phyloP scores from a whole-genome alignment of 805 yeast genomes.

The Zygosaccharomyces bisporus region DNA sequence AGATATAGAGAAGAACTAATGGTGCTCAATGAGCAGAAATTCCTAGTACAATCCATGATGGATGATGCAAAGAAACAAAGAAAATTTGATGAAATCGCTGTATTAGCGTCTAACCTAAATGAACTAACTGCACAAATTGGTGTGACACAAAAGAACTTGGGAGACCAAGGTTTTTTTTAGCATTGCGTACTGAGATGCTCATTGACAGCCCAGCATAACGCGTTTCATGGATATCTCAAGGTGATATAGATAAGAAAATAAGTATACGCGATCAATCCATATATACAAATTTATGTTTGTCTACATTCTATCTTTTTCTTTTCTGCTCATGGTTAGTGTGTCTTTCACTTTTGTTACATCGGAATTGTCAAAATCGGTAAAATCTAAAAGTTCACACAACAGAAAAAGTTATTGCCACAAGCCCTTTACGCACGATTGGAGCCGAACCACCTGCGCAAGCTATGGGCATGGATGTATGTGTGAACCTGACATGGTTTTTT shows the following conservation, averaged over 20 bases:
- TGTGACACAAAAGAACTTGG: slow-evolving; percentile 48
- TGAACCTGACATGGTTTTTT: background rate
- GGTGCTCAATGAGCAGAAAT: slow-evolving; percentile 83
- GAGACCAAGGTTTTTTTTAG: slow-evolving; percentile 46
- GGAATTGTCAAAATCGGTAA: background rate
- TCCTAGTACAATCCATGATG: slow-evolving; percentile 62
- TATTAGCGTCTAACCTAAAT: slow-evolving; percentile 52
- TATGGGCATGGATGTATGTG: slow-evolving; percentile 17
- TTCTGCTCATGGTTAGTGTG: background rate
- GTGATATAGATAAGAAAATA: background rate
- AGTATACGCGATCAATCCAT: background rate
- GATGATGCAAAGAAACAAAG: slow-evolving; percentile 59
- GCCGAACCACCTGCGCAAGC: background rate
- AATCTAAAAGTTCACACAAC: background rate
- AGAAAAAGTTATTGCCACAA: background rate
- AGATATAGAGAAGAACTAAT: slow-evolving; percentile 67
- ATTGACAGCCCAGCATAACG: background rate
- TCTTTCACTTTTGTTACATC: too few species aligned
- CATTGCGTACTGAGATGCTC: too few species aligned
- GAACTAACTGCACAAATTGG: slow-evolving; percentile 54
- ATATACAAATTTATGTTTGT: background rate
- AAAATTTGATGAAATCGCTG: slow-evolving; percentile 69
- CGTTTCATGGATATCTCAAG: background rate
- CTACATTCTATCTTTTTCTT: background rate
- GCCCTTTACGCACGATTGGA: background rate